Conservation (phyloP, 306 rosid genomes). For the Fagus sylvatica region DNA sequence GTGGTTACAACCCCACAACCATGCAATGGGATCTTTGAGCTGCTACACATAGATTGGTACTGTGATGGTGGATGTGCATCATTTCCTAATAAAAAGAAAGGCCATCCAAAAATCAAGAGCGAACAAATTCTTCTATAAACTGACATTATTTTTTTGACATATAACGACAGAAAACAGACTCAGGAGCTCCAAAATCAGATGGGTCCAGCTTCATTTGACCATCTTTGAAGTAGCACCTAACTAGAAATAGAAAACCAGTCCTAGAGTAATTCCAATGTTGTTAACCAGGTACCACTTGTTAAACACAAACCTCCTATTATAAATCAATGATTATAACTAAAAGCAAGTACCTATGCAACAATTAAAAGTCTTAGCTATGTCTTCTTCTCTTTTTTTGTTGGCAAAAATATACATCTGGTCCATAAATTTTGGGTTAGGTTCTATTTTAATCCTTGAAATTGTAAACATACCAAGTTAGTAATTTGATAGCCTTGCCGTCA, state of each 20-base stretch:
- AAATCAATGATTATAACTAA: neutral
- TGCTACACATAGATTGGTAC: conserved; percentile 54
- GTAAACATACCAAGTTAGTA: no score
- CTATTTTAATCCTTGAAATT: no score
- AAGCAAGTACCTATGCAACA: neutral
- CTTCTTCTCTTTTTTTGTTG: no score
- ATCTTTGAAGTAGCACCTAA: neutral
- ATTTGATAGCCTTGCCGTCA: no score
- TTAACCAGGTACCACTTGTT: neutral
- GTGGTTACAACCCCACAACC: conserved; percentile 45
- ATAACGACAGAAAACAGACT: neutral
- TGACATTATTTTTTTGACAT: neutral
- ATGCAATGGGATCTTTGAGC: conserved; percentile 70
- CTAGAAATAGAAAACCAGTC: neutral
- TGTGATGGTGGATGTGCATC: conserved; percentile 25
- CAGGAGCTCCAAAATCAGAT: neutral
- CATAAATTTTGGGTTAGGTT: no score
- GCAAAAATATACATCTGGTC: no score
- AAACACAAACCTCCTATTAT: neutral
- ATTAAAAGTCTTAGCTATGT: neutral
- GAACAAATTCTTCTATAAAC: neutral
- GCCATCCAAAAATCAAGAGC: neutral
- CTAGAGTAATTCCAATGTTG: neutral
- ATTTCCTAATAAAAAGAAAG: neutral
- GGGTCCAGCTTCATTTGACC: neutral